Base-by-base conservation (phyloP, 208 protist genomes). In the Leishmania turanica region DNA sequence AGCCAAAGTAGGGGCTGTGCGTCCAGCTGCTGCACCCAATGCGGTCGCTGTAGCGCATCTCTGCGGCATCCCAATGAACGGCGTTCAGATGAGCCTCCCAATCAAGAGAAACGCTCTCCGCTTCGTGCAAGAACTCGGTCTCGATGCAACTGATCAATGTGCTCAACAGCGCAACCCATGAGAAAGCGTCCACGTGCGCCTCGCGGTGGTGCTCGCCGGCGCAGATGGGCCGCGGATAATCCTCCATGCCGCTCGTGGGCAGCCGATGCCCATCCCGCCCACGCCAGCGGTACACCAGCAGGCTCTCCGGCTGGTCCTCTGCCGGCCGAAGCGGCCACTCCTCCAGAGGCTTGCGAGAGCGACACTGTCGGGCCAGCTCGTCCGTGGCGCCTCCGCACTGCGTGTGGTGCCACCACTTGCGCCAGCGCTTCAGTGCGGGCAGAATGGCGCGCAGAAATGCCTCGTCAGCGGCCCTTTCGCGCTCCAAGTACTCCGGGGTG, bases 121-220 rank as follows among this genome's bases (percentile, higher is more conserved):
- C 27, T 27, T 88, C 40, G 42, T 89, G 90, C 31, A 97, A 77
- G 58, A 87, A 80, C 34, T 84, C 64, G 13, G 77, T 75, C 83
- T 97, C 91, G 19, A 97, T 86, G 27, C 86, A 77, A 42, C 83
- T 92, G 69, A 97, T 92, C 53, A 90, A 78, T 34, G 74, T 78
- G 82, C 88, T 94, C 34, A 97, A 88, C 42, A 95, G 78, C 1
- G 94, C 94, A 31, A 96, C 81, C 92, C 94, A 97, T 51, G 92
- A 77, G 80, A 97, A 96, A 37, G 93, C 86, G 75, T 97, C 94
- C 56, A 97, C 90, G 79, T 97, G 92, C 11, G 88, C 90, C 84
- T 96, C 94, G n/a, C 77, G 69, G 56, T 82, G 73, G 51, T 92
- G 86, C 79, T 92, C 84, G 51, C 84, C 91, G 5, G 72, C 24